Conservation (phyloP, 1,139 yeast species). For the Meyerozyma carpophila region DNA sequence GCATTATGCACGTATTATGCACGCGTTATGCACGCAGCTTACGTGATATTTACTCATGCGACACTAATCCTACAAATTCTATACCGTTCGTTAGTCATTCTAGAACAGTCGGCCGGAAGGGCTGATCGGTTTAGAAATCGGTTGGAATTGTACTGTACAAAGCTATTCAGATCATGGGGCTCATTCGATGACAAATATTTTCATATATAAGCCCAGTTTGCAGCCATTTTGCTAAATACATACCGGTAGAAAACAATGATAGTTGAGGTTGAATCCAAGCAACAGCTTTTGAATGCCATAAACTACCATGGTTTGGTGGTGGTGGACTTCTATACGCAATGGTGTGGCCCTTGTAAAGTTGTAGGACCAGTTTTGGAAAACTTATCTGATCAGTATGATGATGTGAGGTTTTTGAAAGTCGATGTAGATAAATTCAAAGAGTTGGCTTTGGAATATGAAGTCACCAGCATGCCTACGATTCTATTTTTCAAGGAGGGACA, state of each 20-base stretch:
- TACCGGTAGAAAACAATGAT: not conserved
- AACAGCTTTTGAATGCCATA: not conserved
- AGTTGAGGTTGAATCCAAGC: not conserved
- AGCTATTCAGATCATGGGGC: too few relatives aligned
- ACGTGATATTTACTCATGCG: not conserved
- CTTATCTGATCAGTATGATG: not conserved
- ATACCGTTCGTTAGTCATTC: not conserved
- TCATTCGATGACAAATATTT: too few relatives aligned
- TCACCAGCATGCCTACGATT: not conserved
- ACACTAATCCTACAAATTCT: not conserved
- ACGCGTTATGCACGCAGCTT: not conserved
- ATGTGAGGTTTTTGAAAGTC: not conserved
- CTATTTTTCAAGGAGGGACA: not conserved
- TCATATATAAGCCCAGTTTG: too few relatives aligned
- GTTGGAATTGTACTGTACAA: too few relatives aligned
- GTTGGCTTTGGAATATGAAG: not conserved
- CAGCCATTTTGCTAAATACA: too few relatives aligned
- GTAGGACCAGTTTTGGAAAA: not conserved
- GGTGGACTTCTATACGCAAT: not conserved
- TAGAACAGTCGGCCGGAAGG: not conserved
- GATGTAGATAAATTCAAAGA: not conserved
- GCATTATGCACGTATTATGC: not conserved
- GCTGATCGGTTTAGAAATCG: too few relatives aligned
- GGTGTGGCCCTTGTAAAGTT: not conserved
- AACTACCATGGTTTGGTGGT: not conserved